These are phyloP conservation scores for Cutaneotrichosporon mucoides DNA, from an alignment of 1,284 basidiomycete species.

Conservation along the genomic window DNA sequence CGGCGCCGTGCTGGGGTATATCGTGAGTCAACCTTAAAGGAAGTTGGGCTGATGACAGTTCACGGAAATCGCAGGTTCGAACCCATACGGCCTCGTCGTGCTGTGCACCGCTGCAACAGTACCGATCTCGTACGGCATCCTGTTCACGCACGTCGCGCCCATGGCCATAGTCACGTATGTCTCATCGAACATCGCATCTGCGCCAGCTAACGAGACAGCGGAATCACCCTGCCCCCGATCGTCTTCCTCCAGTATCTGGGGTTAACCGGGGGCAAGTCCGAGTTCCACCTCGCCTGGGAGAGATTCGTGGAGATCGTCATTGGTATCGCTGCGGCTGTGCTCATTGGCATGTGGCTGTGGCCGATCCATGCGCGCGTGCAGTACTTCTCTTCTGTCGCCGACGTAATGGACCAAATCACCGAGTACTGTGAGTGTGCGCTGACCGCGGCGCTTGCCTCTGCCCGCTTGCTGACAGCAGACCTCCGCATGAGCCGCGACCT, in stretches of 20 bases:
- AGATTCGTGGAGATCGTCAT: constrained; percentile 45
- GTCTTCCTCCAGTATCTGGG: constrained; percentile 49
- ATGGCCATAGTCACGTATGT: constrained; percentile 50
- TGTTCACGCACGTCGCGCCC: constrained; percentile 37
- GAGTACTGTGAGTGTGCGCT: constrained; percentile 38
- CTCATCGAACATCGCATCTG: neutral
- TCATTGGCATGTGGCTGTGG: constrained; percentile 44
- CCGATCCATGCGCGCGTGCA: constrained; percentile 48
- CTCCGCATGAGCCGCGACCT: constrained; percentile 44
- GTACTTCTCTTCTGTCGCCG: constrained; percentile 44
- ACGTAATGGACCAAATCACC: constrained; percentile 40
- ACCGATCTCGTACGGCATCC: constrained; percentile 48
- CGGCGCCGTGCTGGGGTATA: constrained; percentile 47
- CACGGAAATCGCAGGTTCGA: constrained; percentile 44
- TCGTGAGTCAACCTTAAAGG: constrained; percentile 30
- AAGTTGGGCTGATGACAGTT: constrained; percentile 24
- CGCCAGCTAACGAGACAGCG: constrained; percentile 19
- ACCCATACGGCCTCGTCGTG: constrained; percentile 49
- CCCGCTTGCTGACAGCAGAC: constrained; percentile 21
- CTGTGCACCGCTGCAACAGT: constrained; percentile 45
- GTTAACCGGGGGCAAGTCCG: constrained; percentile 21
- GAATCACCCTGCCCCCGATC: constrained; percentile 49
- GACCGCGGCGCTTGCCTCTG: neutral
- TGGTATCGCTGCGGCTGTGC: constrained; percentile 47
- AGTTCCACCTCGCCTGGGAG: constrained; percentile 38